A percentile compares a stretch with the other conserved stretches of the same genome.
phyloP scores from a whole-genome alignment of 208 protist species.

The Entamoeba moshkovskii region DNA sequence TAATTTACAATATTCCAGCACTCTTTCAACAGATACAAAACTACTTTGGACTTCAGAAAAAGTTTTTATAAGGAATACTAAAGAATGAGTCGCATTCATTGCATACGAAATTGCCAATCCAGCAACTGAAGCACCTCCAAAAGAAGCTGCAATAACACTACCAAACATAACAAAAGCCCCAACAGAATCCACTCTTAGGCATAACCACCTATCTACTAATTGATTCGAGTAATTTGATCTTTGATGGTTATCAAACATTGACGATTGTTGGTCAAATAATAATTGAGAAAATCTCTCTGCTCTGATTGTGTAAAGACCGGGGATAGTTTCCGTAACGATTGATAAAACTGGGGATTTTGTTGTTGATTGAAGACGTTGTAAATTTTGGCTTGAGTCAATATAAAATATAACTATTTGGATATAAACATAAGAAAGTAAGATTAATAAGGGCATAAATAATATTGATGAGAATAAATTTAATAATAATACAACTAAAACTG shows the following conservation, averaged over 20 bases:
- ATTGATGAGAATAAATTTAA: neutral
- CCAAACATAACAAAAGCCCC: neutral
- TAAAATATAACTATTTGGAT: neutral
- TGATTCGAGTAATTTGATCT: neutral
- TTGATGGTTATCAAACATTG: neutral
- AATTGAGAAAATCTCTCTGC: conserved; percentile 39
- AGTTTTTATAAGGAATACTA: neutral
- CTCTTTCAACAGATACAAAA: neutral
- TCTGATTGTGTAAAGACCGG: conserved; percentile 56
- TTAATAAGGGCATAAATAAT: neutral
- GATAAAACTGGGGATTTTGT: conserved; percentile 68
- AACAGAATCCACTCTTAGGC: conserved; percentile 12
- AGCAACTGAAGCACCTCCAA: neutral
- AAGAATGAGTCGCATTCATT: neutral
- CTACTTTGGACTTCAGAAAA: neutral
- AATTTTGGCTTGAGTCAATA: conserved; percentile 44
- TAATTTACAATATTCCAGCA: conserved; percentile 1
- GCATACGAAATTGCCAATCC: neutral
- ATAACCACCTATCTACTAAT: neutral
- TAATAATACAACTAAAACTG: neutral
- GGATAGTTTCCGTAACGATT: conserved; percentile 64
- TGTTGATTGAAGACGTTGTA: conserved; percentile 58
- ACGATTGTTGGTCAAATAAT: neutral
- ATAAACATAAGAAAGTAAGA: neutral
- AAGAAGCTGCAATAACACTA: neutral